phyloP scores from a whole-genome alignment of 176 grass and related monocot species.

The Guadua angustifolia region DNA sequence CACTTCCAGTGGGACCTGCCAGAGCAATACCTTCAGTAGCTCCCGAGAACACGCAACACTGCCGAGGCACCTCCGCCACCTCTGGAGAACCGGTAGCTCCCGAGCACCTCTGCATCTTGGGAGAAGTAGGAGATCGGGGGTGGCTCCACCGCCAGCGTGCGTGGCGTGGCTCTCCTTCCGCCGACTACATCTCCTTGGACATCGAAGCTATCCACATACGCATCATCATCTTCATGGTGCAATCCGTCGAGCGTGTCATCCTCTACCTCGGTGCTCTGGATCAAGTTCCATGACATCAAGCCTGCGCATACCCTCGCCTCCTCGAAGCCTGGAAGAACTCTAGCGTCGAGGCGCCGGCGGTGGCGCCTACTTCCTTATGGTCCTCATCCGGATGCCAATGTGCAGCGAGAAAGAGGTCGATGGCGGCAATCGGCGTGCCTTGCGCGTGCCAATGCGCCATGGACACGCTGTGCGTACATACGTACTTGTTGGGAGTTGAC shows the following conservation, averaged over 20 bases:
- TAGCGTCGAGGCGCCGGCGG: slow-evolving; percentile 42
- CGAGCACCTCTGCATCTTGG: slow-evolving; percentile 65
- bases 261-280: slow-evolving; percentile 95
- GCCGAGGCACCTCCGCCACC: slow-evolving; percentile 55
- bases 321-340: slow-evolving; percentile 9
- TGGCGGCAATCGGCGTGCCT: neutral
- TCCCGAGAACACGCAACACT: slow-evolving; percentile 70
- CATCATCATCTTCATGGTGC: slow-evolving; percentile 89
- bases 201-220: slow-evolving; percentile 78
- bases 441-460: too few relatives aligned
- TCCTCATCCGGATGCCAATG: too few relatives aligned
- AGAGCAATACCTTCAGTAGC: slow-evolving; percentile 50
- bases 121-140: slow-evolving; percentile 69
- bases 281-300: slow-evolving; percentile 79
- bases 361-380: slow-evolving; percentile 71
- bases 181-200: slow-evolving; percentile 77
- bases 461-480: neutral
- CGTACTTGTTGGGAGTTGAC: neutral
- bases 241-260: slow-evolving; percentile 78
- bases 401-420: slow-evolving; percentile 88
- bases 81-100: slow-evolving; percentile 58
- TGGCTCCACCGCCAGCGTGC: slow-evolving; percentile 78
- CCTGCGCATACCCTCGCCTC: slow-evolving; percentile 29
- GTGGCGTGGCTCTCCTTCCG: slow-evolving; percentile 82
- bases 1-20: slow-evolving; percentile 56